Conservation (phyloP, 257 asterid species). For the Solanum pimpinellifolium region DNA sequence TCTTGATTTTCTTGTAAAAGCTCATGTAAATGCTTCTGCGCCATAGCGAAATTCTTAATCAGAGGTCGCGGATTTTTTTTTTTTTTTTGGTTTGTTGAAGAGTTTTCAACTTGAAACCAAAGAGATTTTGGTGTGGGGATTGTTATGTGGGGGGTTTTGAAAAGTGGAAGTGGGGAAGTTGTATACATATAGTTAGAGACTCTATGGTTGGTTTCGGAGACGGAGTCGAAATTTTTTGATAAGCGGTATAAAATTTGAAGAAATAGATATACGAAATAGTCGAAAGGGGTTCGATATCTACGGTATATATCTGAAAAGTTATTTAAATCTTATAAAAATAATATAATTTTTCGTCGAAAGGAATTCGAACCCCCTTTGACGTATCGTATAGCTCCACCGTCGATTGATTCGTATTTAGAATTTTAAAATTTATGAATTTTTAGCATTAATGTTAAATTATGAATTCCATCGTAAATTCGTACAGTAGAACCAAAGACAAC, state of each 20-base stretch:
- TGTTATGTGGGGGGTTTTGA: neutral
- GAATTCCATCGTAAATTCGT: neutral
- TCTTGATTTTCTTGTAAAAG: constrained; percentile 73
- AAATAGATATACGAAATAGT: too few species aligned
- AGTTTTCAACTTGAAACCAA: constrained; percentile 17
- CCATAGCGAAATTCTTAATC: neutral
- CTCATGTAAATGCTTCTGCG: constrained; percentile 42
- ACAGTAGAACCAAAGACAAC: neutral
- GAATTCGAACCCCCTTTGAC: too few species aligned
- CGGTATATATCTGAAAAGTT: too few species aligned
- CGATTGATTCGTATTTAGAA: neutral
- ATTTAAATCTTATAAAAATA: too few species aligned
- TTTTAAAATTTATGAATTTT: neutral
- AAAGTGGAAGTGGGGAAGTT: neutral
- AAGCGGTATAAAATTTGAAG: fast-evolving
- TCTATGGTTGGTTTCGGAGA: neutral
- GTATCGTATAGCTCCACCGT: too few species aligned
- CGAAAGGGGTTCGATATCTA: fast-evolving
- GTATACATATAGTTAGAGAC: neutral
- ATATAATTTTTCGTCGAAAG: too few species aligned
- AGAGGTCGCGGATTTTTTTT: neutral
- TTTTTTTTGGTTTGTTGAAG: constrained; percentile 16
- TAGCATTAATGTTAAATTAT: fast-evolving
- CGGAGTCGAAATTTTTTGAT: too few species aligned
- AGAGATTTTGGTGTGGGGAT: neutral